phyloP scores from a whole-genome alignment of 768 basidiomycete genomes.

The button mushroom (Agaricus bisporus) region DNA sequence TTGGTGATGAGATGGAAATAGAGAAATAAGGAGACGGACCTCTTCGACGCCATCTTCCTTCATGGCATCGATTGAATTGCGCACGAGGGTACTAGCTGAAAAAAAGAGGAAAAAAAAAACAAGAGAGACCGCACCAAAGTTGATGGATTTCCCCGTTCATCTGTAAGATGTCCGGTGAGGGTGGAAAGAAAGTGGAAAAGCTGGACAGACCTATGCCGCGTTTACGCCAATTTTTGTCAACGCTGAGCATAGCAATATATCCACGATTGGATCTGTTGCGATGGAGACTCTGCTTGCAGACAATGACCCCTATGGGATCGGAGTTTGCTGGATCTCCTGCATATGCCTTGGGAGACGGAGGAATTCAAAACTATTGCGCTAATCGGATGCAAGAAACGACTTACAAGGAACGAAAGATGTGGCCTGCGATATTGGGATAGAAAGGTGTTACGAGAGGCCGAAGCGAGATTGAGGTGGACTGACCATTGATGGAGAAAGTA shows the following conservation, averaged over 20 bases:
- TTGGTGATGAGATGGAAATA: background rate
- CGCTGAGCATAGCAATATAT: constrained; percentile 98
- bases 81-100: constrained; percentile 80
- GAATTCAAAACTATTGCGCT: background rate
- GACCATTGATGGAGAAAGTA: constrained; percentile 97
- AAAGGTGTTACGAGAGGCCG: constrained; percentile 19
- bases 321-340: constrained; percentile 35
- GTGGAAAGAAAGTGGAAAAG: constrained; percentile 27
- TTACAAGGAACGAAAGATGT: constrained; percentile 77
- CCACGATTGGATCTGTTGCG: constrained; percentile 71
- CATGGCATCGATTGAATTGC: constrained; percentile 82
- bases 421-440: constrained; percentile 52
- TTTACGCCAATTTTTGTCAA: constrained; percentile 77
- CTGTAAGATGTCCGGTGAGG: constrained; percentile 41
- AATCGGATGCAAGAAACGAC: constrained; percentile 11
- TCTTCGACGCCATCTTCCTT: constrained; percentile 77
- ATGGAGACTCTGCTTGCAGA: constrained; percentile 96
- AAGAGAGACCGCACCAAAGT: constrained; percentile 38
- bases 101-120: constrained; percentile 23
- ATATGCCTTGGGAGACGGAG: constrained; percentile 43
- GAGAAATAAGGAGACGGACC: constrained; percentile 39
- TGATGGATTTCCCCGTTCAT: constrained; percentile 30
- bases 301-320: constrained; percentile 82
- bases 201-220: constrained; percentile 79
- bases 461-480: constrained; percentile 30